Conservation (phyloP, 2,329 filamentous ascomycete species). For the Chrysoporthe austroafricana region DNA sequence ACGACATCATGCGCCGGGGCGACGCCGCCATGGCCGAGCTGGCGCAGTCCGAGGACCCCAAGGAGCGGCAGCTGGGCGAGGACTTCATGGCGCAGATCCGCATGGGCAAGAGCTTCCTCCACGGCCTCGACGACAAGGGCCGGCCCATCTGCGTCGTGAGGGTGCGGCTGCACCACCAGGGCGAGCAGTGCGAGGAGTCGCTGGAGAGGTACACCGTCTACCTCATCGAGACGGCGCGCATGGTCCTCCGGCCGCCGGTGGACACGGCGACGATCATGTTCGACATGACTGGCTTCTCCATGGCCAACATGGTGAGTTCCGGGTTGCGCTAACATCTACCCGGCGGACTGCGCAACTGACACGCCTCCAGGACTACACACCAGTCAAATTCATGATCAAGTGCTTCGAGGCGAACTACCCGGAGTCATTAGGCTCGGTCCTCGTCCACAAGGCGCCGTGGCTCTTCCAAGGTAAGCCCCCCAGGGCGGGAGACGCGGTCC, state of each 20-base stretch:
- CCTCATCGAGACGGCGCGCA: conserved; percentile 89
- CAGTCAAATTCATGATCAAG: conserved; percentile 99
- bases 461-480: conserved; percentile 76
- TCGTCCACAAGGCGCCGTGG: conserved; percentile 97
- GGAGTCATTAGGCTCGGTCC: conserved; percentile 83
- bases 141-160: conserved; percentile 86
- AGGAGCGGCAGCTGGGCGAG: conserved; percentile 67
- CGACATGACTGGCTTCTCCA: conserved; percentile 91
- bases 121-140: conserved; percentile 82
- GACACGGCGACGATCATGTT: conserved; percentile 97
- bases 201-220: conserved; percentile 92
- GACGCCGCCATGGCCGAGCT: conserved; percentile 70
- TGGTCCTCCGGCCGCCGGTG: conserved; percentile 77
- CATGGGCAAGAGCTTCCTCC: conserved; percentile 91
- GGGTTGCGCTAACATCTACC: no score
- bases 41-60: conserved; percentile 58
- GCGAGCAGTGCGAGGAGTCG: conserved; percentile 80
- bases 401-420: conserved; percentile 99
- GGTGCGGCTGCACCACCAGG: conserved; percentile 78
- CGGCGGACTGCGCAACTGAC: neutral
- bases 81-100: conserved; percentile 85
- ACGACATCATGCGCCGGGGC: conserved; percentile 79
- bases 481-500: neutral
- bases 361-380: conserved; percentile 75
- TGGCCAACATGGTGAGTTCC: conserved; percentile 83